Base-by-base conservation (phyloP, 2,329 filamentous ascomycete genomes). In the Cladosporium velox region DNA sequence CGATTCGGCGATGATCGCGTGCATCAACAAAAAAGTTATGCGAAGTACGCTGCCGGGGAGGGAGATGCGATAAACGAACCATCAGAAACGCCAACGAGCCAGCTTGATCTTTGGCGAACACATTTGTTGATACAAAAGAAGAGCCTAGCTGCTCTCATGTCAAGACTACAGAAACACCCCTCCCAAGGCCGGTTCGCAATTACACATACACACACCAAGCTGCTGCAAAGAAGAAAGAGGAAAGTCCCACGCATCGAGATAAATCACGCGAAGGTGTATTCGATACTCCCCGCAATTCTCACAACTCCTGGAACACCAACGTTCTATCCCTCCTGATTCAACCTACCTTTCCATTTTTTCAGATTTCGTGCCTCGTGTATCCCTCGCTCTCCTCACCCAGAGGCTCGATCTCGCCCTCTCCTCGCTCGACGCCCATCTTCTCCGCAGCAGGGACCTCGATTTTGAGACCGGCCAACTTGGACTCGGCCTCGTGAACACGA, bases 401-500 rank as follows among this genome's bases (percentile, higher is more conserved):
- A 15, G 58, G 65, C 51, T 61, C 59, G 12, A 62, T 30, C 5
- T 41, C 58, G 10, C 59, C 65, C 49, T 66, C 58, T 12, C 49
- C 58, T 4, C 59, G 26, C 65, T 65, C 63, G 10, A 66, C 58
- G 18, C 65, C 59, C 49, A 66, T 57, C 49, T 57, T 62, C 65
- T 57, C 65, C 30, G 57, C 59, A 11, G 35, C 59, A 12, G 52
- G 57, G n/a, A 61, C 58, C 26, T 60, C 65, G 30, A 60, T 60
- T n/a, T 62, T 60, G 10, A 66, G 38, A 8, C 51, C 59, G 26
- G 49, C 65, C 21, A 59, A 15, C 47, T 72, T 71, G 24, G 92
- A 90, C 79, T 97, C 92, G 0, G 93, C 90, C 68, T 93, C 91
- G 64, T 89, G 87, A 30, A 97, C 91, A 63, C 93, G 87, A 79